These are phyloP conservation scores for Nothophytophthora sp. DNA, from an alignment of 352 stramenopile species.

Conservation along the genomic window DNA sequence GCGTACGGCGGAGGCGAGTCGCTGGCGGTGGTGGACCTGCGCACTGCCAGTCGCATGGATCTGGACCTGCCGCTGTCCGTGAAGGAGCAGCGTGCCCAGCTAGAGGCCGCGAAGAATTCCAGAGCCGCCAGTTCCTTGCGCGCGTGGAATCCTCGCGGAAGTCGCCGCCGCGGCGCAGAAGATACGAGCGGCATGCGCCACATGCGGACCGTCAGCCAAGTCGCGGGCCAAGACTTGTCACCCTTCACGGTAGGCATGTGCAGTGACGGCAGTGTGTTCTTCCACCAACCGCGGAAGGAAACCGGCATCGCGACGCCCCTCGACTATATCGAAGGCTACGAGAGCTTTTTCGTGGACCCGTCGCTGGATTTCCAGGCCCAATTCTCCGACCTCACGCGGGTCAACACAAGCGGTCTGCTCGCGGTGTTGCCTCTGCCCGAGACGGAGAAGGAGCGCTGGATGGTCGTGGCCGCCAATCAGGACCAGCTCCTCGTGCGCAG, in stretches of 20 bases:
- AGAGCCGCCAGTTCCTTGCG: slow-evolving; percentile 37
- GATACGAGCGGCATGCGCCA: slow-evolving; percentile 50
- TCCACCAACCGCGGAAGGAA: slow-evolving; percentile 50
- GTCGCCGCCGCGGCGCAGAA: slow-evolving; percentile 44
- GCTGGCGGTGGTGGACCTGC: slow-evolving; percentile 66
- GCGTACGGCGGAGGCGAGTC: slow-evolving; percentile 73
- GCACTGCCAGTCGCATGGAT: slow-evolving; percentile 59
- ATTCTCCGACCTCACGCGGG: slow-evolving; percentile 77
- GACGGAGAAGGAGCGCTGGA: slow-evolving; percentile 68
- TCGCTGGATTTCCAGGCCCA: slow-evolving; percentile 71
- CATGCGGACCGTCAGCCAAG: slow-evolving; percentile 75
- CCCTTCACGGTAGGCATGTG: slow-evolving; percentile 84
- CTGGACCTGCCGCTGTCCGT: slow-evolving; percentile 67
- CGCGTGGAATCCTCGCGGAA: slow-evolving; percentile 42
- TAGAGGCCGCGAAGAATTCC: slow-evolving; percentile 28
- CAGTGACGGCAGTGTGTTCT: slow-evolving; percentile 83
- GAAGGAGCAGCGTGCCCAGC: slow-evolving; percentile 58
- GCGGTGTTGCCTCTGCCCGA: slow-evolving; percentile 58
- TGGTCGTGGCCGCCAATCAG: slow-evolving; percentile 76
- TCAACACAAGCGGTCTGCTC: slow-evolving; percentile 71
- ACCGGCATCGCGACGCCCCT: slow-evolving; percentile 67
- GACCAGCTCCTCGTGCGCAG: slow-evolving; percentile 72
- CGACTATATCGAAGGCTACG: slow-evolving; percentile 79
- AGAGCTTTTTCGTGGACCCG: slow-evolving; percentile 81
- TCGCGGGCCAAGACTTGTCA: slow-evolving; percentile 55